These are phyloP conservation scores for Botrytis sinoallii DNA, from an alignment of 2,329 filamentous ascomycete genomes.

Conservation along the genomic window DNA sequence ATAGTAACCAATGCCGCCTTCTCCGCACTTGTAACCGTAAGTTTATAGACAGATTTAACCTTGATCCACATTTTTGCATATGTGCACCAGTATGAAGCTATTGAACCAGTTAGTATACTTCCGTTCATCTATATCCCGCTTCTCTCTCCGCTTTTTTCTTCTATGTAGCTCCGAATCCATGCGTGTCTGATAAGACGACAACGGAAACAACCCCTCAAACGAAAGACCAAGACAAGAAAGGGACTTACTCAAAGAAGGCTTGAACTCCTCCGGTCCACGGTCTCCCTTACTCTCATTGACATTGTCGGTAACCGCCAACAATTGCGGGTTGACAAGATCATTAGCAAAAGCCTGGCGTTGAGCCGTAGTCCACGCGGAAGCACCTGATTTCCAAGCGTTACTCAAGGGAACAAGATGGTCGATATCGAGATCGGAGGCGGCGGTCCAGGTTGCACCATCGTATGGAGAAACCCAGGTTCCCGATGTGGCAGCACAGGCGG, in stretches of 20 bases:
- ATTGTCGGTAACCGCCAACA: conserved; percentile 74
- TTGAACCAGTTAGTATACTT: conserved; percentile 16
- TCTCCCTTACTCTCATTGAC: conserved; percentile 76
- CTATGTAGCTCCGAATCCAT: background rate
- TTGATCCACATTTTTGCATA: conserved; percentile 73
- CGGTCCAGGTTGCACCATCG: conserved; percentile 68
- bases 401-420: conserved; percentile 80
- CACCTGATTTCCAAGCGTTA: conserved; percentile 75
- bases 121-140: background rate
- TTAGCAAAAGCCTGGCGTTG: conserved; percentile 71
- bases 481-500: conserved; percentile 59
- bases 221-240: background rate
- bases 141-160: too few relatives aligned
- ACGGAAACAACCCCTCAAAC: background rate
- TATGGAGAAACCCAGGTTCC: conserved; percentile 71
- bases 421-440: conserved; percentile 70
- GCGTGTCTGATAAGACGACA: background rate
- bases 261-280: conserved; percentile 70
- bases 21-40: conserved; percentile 70
- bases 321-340: conserved; percentile 71
- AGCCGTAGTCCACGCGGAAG: conserved; percentile 66
- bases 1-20: conserved; percentile 64
- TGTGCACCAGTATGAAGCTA: conserved; percentile 67
- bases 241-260: conserved; percentile 47
- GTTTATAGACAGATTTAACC: conserved; percentile 69